These are phyloP conservation scores for Coemansia sp. DNA, from an alignment of 192 early-diverging fungal species.

Conservation along the genomic window DNA sequence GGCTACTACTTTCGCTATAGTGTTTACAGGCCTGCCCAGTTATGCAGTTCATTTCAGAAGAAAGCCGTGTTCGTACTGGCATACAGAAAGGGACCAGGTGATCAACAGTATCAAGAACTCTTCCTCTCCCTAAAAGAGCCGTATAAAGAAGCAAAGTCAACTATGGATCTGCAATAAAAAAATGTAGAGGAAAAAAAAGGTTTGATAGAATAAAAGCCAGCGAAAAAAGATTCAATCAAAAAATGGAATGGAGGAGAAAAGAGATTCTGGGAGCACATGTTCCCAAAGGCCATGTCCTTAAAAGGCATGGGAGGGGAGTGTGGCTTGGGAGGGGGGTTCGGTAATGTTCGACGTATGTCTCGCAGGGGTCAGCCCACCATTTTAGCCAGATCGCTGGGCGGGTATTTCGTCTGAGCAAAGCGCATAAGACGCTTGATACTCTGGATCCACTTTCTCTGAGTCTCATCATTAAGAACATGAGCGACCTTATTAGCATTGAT, in stretches of 20 bases:
- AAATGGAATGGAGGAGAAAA: neutral
- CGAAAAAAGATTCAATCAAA: too few species aligned
- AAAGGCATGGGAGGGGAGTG: neutral
- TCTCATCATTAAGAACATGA: constrained; percentile 96
- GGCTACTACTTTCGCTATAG: neutral
- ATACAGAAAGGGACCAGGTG: neutral
- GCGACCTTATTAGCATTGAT: constrained; percentile 94
- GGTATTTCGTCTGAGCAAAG: constrained; percentile 90
- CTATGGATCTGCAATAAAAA: neutral
- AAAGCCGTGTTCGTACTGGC: neutral
- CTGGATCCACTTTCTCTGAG: constrained; percentile 98
- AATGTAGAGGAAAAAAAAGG: neutral
- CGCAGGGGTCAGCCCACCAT: constrained; percentile 30
- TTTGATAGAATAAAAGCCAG: neutral
- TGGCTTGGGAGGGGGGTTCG: neutral
- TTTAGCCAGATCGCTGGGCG: constrained; percentile 68
- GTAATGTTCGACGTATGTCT: neutral
- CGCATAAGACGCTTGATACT: constrained; percentile 95
- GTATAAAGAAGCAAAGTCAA: neutral
- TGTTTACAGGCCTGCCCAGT: neutral
- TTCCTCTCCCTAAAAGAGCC: neutral
- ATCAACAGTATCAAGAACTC: neutral
- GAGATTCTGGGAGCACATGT: too few species aligned
- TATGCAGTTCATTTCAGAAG: constrained; percentile 6
- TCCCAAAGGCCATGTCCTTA: too few species aligned